Percentiles rank a stretch among this genome's conserved stretches.
Conservation (phyloP, 2,329 filamentous ascomycete genomes). For the Calonectria pseudoturangicola region DNA sequence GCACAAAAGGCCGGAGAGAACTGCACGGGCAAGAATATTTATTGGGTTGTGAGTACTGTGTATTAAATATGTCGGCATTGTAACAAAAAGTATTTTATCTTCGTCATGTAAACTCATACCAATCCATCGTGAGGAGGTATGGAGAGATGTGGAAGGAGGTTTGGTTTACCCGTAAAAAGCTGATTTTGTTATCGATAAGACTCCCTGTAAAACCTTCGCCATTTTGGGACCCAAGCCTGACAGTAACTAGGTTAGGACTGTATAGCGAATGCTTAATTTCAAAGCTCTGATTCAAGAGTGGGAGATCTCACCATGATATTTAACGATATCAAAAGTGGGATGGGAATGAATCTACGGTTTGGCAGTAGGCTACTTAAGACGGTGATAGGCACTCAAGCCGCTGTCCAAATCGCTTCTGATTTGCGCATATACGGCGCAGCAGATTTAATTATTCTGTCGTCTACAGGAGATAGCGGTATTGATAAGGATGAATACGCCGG, state of each 20-base stretch:
- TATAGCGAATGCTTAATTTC: background rate
- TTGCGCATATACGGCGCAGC: background rate
- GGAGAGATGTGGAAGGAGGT: no score
- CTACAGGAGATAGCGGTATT: no score
- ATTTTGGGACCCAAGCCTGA: background rate
- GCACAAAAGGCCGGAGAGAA: no score
- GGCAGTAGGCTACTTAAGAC: background rate
- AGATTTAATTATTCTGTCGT: no score
- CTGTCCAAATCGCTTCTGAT: background rate
- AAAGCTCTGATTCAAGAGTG: constrained; percentile 3
- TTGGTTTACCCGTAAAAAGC: background rate
- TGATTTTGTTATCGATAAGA: background rate
- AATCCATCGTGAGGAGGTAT: no score
- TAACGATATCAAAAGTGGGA: constrained; percentile 7
- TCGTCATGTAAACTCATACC: no score
- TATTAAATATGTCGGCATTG: no score
- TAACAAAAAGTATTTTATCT: no score
- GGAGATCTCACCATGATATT: background rate
- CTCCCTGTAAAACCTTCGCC: background rate
- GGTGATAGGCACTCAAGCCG: background rate
- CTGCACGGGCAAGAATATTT: no score
- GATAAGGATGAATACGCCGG: no score
- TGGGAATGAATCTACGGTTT: background rate
- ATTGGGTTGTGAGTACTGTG: no score
- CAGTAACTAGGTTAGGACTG: background rate